phyloP scores from a whole-genome alignment of 495 filamentous ascomycete species.

The Letharia lupina region DNA sequence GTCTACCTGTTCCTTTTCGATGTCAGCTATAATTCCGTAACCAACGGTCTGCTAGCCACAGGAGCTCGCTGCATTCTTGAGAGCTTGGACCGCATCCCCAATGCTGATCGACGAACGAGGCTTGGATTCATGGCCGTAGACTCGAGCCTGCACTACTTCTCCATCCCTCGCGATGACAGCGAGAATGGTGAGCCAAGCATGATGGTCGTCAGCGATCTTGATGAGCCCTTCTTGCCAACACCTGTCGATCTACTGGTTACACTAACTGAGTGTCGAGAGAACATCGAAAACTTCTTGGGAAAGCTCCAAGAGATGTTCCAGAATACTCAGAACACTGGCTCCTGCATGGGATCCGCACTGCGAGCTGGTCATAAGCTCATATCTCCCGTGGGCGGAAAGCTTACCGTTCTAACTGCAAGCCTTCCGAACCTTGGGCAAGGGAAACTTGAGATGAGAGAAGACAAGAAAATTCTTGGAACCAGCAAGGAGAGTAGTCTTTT shows the following conservation, averaged over 20 bases:
- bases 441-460: conserved; percentile 87
- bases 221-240: conserved; percentile 94
- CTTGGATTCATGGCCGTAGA: conserved; percentile 95
- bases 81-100: conserved; percentile 92
- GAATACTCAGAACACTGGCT: conserved; percentile 75
- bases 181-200: conserved; percentile 76
- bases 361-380: conserved; percentile 93
- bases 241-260: conserved; percentile 90
- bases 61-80: conserved; percentile 90
- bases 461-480: conserved; percentile 93
- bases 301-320: conserved; percentile 96
- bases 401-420: conserved; percentile 79
- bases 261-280: conserved; percentile 76
- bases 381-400: conserved; percentile 84
- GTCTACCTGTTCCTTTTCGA: conserved; percentile 98
- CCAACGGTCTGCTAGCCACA: conserved; percentile 88
- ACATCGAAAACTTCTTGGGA: conserved; percentile 81
- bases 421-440: conserved; percentile 87
- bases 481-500: conserved; percentile 80
- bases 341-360: conserved; percentile 88
- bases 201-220: conserved; percentile 91
- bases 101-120: conserved; percentile 85
- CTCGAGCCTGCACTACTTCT: conserved; percentile 91
- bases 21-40: conserved; percentile 86
- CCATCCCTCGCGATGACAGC: conserved; percentile 77